phyloP scores from a whole-genome alignment of 2,329 filamentous ascomycete species.

The Penicillium olsonii region DNA sequence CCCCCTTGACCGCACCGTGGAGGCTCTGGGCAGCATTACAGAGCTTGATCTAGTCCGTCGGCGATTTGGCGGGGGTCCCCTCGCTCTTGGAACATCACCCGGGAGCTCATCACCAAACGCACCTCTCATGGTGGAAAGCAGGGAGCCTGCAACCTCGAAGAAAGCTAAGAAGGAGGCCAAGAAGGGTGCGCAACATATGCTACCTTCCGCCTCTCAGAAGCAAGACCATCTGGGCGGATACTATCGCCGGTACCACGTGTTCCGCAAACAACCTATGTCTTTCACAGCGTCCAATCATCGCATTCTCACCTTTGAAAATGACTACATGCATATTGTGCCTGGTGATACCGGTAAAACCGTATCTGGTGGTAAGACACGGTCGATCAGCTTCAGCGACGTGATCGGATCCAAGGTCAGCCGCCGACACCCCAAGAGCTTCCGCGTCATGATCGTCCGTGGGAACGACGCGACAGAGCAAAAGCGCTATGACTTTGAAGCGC shows the following conservation, averaged over 20 bases:
- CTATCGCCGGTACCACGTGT: slow-evolving; percentile 65
- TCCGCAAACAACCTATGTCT: slow-evolving; percentile 65
- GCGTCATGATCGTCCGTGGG: slow-evolving; percentile 61
- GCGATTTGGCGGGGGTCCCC: slow-evolving; percentile 62
- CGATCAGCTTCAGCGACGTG: slow-evolving; percentile 64
- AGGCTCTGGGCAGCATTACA: slow-evolving; percentile 60
- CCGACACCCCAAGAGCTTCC: slow-evolving; percentile 64
- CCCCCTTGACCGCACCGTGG: slow-evolving; percentile 64
- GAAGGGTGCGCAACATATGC: slow-evolving; percentile 36
- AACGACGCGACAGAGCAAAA: slow-evolving; percentile 65
- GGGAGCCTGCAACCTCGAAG: slow-evolving; percentile 25
- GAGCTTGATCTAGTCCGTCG: slow-evolving; percentile 64
- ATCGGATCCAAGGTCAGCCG: slow-evolving; percentile 66
- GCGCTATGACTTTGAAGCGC: slow-evolving; percentile 67
- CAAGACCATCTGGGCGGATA: slow-evolving; percentile 50
- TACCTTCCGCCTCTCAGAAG: slow-evolving; percentile 52
- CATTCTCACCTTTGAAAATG: slow-evolving; percentile 64
- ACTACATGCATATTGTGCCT: slow-evolving; percentile 68
- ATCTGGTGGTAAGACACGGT: slow-evolving; percentile 59
- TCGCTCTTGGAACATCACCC: slow-evolving; percentile 59
- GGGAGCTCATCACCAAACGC: slow-evolving; percentile 65
- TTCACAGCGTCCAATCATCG: slow-evolving; percentile 63
- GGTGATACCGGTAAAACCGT: slow-evolving; percentile 55
- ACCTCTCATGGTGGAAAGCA: slow-evolving; percentile 57
- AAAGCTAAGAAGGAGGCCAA: slow-evolving; percentile 48